Percentiles rank a stretch among this genome's conserved stretches.
Evolutionary conservation across 371 early-diverging fungal species (phyloP).

Genomic region (Rhizopus stolonifer): DNA sequence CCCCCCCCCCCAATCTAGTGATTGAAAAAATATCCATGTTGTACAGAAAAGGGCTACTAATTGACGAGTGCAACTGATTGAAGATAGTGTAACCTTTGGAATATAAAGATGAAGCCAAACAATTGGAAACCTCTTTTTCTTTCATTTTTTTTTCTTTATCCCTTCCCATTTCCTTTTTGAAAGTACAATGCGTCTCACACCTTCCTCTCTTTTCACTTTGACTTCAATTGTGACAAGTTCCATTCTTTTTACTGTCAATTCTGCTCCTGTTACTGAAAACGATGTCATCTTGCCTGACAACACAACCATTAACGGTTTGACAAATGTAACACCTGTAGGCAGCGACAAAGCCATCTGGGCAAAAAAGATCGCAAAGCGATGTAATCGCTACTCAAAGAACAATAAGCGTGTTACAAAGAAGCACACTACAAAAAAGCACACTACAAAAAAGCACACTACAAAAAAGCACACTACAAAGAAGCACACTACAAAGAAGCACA

Average conservation of each 20-base stretch:
- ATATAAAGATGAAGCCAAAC: background rate
- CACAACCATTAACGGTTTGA: background rate
- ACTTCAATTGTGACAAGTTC: conserved; percentile 18
- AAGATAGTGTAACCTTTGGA: background rate
- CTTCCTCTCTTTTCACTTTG: conserved; percentile 29
- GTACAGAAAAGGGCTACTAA: background rate
- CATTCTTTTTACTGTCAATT: conserved; percentile 11
- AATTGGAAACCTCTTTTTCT: conserved; percentile 5
- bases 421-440: conserved; percentile 5
- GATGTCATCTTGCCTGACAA: too few species aligned
- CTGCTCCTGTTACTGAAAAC: conserved; percentile 10
- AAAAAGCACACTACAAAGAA: conserved; percentile 10
- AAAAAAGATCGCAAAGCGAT: conserved; percentile 18
- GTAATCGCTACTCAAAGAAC: background rate
- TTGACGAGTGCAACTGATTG: background rate
- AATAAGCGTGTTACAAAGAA: background rate
- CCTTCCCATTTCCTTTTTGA: conserved; percentile 2
- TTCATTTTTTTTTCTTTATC: conserved; percentile 4
- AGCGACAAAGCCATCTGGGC: background rate
- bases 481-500: conserved; percentile 2
- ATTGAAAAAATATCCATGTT: too few species aligned
- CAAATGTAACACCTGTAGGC: conserved; percentile 6
- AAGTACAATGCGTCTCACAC: conserved; percentile 22
- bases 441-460: background rate
- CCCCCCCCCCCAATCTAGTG: too few species aligned